phyloP scores from a whole-genome alignment of 352 stramenopile genomes.

The Phytophthora citricola region DNA sequence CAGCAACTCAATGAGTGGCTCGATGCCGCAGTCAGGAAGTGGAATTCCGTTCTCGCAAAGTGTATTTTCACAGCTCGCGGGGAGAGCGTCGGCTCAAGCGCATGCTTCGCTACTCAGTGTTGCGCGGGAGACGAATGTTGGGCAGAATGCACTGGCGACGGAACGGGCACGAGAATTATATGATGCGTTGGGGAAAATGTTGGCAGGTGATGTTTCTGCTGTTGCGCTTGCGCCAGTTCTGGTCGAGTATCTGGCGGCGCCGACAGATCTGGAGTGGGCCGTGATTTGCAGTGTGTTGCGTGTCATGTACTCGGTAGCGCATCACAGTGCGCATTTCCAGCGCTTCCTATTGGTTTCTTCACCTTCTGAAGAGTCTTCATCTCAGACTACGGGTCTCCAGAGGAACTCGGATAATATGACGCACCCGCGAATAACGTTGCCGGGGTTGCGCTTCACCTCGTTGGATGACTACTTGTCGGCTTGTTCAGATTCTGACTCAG shows the following conservation, averaged over 20 bases:
- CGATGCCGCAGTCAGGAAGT: slow-evolving; percentile 30
- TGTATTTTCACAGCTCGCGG: slow-evolving; percentile 63
- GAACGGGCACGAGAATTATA: slow-evolving; percentile 56
- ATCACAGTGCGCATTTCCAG: slow-evolving; percentile 57
- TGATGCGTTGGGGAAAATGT: slow-evolving; percentile 61
- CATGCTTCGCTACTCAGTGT: slow-evolving; percentile 48
- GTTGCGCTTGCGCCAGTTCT: slow-evolving; percentile 55
- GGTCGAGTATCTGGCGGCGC: slow-evolving; percentile 55
- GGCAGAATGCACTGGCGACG: slow-evolving; percentile 38
- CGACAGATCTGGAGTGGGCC: slow-evolving; percentile 43
- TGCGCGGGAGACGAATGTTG: slow-evolving; percentile 41
- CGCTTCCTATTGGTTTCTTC: slow-evolving; percentile 47
- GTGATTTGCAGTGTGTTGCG: slow-evolving; percentile 58
- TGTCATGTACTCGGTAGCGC: slow-evolving; percentile 60
- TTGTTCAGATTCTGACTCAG: slow-evolving; percentile 24
- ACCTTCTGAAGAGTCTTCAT: slow-evolving; percentile 24
- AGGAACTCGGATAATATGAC: slow-evolving; percentile 25
- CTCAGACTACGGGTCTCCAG: slow-evolving; percentile 11
- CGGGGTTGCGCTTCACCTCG: slow-evolving; percentile 50
- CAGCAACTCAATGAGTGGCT: slow-evolving; percentile 31
- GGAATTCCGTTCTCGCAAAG: slow-evolving; percentile 54
- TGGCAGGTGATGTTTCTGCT: slow-evolving; percentile 47
- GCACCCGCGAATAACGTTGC: slow-evolving; percentile 46
- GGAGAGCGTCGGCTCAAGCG: slow-evolving; percentile 42
- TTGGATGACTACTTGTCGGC: slow-evolving; percentile 57